Evolutionary conservation across 345 rosid genomes (phyloP).

Genomic region (Turnera subulata): DNA sequence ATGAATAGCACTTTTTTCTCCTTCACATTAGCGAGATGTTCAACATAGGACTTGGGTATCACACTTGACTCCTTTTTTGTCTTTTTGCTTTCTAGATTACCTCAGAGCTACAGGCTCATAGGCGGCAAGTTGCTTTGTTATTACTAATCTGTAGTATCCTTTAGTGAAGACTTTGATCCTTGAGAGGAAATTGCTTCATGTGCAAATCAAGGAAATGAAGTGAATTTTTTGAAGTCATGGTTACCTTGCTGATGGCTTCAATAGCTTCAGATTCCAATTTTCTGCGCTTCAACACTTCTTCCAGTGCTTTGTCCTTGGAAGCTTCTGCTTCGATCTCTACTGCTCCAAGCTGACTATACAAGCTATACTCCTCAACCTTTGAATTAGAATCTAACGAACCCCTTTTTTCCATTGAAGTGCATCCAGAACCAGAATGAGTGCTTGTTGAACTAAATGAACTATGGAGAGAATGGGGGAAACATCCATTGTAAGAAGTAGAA

Average conservation of each 20-base stretch:
- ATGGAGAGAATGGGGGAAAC: slow-evolving; percentile 9
- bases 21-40: too few relatives aligned
- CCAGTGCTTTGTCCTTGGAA: slow-evolving; percentile 29
- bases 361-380: slow-evolving; percentile 32
- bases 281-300: slow-evolving; percentile 28
- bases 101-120: too few relatives aligned
- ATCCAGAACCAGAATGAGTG: slow-evolving; percentile 22
- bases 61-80: too few relatives aligned
- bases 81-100: too few relatives aligned
- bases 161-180: not conserved
- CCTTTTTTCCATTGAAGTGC: slow-evolving; percentile 27
- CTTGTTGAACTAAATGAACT: slow-evolving; percentile 25
- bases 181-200: not conserved
- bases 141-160: not conserved
- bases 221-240: slow-evolving; percentile 2
- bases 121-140: too few relatives aligned
- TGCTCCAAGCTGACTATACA: slow-evolving; percentile 29
- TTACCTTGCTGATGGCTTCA: slow-evolving; percentile 51
- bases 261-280: slow-evolving; percentile 43
- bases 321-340: slow-evolving; percentile 27
- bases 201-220: not conserved
- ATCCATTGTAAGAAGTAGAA: slow-evolving; percentile 19
- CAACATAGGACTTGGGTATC: too few relatives aligned
- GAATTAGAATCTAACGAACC: slow-evolving; percentile 34
- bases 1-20: too few relatives aligned